Conservation (phyloP, 768 basidiomycete species). For the Naganishia randhawae region DNA sequence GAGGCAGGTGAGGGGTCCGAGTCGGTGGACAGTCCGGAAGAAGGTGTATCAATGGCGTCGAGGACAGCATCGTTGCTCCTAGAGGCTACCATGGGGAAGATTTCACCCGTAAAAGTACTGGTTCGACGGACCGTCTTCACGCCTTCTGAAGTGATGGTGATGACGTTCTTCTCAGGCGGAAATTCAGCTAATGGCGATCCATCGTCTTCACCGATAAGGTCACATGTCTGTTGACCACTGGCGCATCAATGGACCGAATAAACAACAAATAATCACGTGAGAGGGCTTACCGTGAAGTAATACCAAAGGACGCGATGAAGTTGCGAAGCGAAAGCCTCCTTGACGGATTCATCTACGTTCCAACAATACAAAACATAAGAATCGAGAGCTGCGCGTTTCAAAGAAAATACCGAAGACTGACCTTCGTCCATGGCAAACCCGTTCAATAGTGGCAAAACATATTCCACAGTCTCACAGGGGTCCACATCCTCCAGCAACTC, state of each 20-base stretch:
- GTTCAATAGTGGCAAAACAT: conserved; percentile 84
- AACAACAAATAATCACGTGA: background rate
- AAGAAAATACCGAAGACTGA: conserved; percentile 49
- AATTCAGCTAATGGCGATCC: conserved; percentile 23
- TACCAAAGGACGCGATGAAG: conserved; percentile 84
- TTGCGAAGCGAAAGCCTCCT: conserved; percentile 77
- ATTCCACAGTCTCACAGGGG: conserved; percentile 84
- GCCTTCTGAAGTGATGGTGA: conserved; percentile 41
- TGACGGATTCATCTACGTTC: conserved; percentile 71
- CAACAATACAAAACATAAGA: background rate
- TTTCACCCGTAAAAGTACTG: conserved; percentile 36
- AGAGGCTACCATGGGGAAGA: conserved; percentile 22
- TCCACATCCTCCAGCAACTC: conserved; percentile 68
- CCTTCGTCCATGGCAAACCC: conserved; percentile 81
- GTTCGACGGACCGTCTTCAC: conserved; percentile 35
- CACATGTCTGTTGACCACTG: conserved; percentile 60
- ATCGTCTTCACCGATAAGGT: conserved; percentile 56
- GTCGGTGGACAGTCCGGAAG: conserved; percentile 19
- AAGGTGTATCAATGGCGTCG: conserved; percentile 17
- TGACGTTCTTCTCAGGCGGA: conserved; percentile 1
- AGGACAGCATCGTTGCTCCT: conserved; percentile 16
- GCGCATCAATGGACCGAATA: background rate
- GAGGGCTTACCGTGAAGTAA: conserved; percentile 60
- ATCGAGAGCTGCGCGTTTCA: background rate
- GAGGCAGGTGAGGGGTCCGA: conserved; percentile 27